Conservation (phyloP, 768 basidiomycete genomes). For the Lentinula edodes region DNA sequence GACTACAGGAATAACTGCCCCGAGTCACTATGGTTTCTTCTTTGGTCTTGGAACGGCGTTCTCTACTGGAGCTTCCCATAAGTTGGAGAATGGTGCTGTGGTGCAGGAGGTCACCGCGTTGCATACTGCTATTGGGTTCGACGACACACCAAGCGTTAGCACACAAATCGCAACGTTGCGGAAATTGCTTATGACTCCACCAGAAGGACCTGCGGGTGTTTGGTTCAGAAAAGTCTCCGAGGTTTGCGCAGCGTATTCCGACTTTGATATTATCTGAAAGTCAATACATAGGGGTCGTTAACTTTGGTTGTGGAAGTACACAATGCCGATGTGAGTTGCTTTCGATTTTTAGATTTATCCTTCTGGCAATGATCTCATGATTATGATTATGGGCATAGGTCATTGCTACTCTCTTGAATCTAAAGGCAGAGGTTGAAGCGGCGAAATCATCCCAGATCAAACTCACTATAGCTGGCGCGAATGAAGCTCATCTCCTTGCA, state of each 20-base stretch:
- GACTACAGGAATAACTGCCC: conserved; percentile 61
- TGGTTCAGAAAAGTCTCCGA: conserved; percentile 42
- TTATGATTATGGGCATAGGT: conserved; percentile 17
- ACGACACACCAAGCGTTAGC: conserved; percentile 55
- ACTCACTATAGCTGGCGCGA: conserved; percentile 59
- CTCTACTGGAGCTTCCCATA: conserved; percentile 53
- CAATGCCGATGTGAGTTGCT: conserved; percentile 52
- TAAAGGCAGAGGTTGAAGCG: conserved; percentile 61
- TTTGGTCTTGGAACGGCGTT: conserved; percentile 65
- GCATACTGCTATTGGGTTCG: conserved; percentile 57
- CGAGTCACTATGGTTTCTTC: conserved; percentile 46
- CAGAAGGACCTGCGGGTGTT: conserved; percentile 31
- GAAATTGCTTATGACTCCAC: conserved; percentile 45
- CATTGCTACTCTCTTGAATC: conserved; percentile 67
- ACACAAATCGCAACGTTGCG: conserved; percentile 77
- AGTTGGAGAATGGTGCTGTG: conserved; percentile 57
- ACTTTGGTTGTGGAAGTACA: conserved; percentile 72
- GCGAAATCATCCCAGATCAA: conserved; percentile 37
- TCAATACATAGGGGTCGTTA: conserved; percentile 46
- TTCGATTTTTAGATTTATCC: neutral
- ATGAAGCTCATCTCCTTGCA: conserved; percentile 67
- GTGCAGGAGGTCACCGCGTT: conserved; percentile 59
- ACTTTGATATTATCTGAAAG: neutral
- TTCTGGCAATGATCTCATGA: neutral
- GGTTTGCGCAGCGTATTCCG: conserved; percentile 20